phyloP scores from a whole-genome alignment of 768 basidiomycete species.

The Asterophora lycoperdoides region DNA sequence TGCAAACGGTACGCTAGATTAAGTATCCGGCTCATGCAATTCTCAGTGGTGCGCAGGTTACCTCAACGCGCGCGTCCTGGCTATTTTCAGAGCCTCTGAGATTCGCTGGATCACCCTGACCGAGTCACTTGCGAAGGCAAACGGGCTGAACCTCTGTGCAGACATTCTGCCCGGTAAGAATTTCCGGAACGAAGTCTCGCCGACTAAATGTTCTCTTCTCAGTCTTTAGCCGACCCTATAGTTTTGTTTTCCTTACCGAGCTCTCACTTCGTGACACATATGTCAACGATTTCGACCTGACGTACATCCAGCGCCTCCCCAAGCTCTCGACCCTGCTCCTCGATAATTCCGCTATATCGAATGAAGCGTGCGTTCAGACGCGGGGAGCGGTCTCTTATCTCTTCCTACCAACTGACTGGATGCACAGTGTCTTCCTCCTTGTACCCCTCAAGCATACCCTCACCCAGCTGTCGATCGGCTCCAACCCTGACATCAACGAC shows the following conservation, averaged over 20 bases:
- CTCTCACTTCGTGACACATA: constrained; percentile 46
- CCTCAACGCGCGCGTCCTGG: constrained; percentile 41
- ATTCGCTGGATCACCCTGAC: constrained; percentile 42
- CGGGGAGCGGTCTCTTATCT: not conserved
- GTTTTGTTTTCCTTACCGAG: constrained; percentile 46
- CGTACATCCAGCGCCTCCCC: constrained; percentile 51
- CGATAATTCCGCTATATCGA: constrained; percentile 51
- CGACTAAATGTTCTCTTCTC: constrained; percentile 5
- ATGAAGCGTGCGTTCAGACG: constrained; percentile 50
- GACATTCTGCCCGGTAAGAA: constrained; percentile 41
- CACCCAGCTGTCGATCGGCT: constrained; percentile 45
- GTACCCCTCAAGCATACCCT: constrained; percentile 53
- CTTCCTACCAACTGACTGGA: constrained; percentile 3
- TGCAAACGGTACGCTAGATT: constrained; percentile 27
- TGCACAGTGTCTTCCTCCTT: constrained; percentile 51
- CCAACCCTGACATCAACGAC: constrained; percentile 51
- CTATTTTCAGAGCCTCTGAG: constrained; percentile 42
- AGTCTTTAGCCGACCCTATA: constrained; percentile 50
- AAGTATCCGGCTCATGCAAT: not conserved
- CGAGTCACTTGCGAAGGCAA: constrained; percentile 42
- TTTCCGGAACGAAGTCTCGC: not conserved
- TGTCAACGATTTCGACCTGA: constrained; percentile 45
- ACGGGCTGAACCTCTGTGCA: constrained; percentile 46
- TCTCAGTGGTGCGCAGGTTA: constrained; percentile 31
- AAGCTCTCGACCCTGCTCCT: constrained; percentile 43